These are phyloP conservation scores for Ploettnerulaceae sp. DNA, from an alignment of 2,329 filamentous ascomycete genomes.

Conservation along the genomic window DNA sequence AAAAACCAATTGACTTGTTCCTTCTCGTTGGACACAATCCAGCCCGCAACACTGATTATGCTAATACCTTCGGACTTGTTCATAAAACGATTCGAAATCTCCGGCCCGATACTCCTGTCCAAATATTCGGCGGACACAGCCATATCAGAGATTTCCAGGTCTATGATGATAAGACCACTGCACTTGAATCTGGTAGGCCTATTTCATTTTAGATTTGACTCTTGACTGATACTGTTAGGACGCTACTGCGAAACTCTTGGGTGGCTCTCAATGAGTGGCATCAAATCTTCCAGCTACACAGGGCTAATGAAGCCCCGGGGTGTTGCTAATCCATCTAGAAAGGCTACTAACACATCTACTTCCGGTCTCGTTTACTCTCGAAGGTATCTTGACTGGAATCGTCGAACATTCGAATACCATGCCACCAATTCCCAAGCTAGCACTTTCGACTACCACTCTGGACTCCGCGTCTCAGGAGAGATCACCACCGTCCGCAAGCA, in stretches of 20 bases:
- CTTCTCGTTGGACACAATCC: slow-evolving; percentile 81
- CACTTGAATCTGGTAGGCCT: slow-evolving; percentile 65
- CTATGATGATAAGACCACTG: slow-evolving; percentile 72
- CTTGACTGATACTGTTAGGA: slow-evolving; percentile 14
- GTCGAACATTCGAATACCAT: slow-evolving; percentile 68
- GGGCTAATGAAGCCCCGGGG: slow-evolving; percentile 23
- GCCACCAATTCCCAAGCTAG: slow-evolving; percentile 67
- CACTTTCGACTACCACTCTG: slow-evolving; percentile 70
- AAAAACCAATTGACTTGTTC: slow-evolving; percentile 73
- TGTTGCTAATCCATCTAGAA: slow-evolving; percentile 33
- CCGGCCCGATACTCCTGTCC: slow-evolving; percentile 75
- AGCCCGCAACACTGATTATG: slow-evolving; percentile 48
- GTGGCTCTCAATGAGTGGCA: slow-evolving; percentile 77
- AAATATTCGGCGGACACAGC: slow-evolving; percentile 82
- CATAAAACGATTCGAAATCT: slow-evolving; percentile 70
- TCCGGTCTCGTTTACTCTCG: slow-evolving; percentile 53
- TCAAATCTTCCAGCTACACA: slow-evolving; percentile 27
- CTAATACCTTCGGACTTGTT: slow-evolving; percentile 69
- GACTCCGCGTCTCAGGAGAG: slow-evolving; percentile 61
- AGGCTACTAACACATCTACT: slow-evolving; percentile 25
- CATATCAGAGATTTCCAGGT: slow-evolving; percentile 79
- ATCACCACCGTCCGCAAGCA: slow-evolving; percentile 65
- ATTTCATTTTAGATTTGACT: too few relatives aligned
- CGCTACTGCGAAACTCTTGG: slow-evolving; percentile 92
- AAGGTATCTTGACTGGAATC: slow-evolving; percentile 88